Conservation (phyloP, 2,329 filamentous ascomycete species). For the Aspergillus aculeatinus region DNA sequence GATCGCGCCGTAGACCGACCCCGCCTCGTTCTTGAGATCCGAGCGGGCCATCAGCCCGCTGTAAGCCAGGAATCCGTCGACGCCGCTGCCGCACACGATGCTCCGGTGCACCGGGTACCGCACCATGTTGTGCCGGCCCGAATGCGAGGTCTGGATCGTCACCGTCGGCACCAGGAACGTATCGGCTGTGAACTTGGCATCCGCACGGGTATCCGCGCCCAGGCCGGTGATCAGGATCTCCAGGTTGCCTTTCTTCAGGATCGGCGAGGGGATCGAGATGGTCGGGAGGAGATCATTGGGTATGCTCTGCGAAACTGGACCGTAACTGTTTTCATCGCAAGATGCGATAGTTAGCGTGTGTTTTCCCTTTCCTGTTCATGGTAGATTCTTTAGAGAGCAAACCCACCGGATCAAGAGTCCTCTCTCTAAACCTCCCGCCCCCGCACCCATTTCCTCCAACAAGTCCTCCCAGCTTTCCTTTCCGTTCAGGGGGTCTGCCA, state of each 20-base stretch:
- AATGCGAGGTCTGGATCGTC: conserved; percentile 64
- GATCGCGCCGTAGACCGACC: conserved; percentile 38
- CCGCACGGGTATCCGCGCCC: conserved; percentile 50
- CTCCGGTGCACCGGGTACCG: conserved; percentile 82
- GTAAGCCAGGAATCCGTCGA: conserved; percentile 59
- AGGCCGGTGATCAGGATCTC: conserved; percentile 60
- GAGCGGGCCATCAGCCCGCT: conserved; percentile 33
- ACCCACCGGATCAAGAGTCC: conserved; percentile 65
- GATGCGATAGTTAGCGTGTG: not conserved
- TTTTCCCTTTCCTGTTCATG: conserved; percentile 53
- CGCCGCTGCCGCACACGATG: conserved; percentile 70
- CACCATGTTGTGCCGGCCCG: conserved; percentile 64
- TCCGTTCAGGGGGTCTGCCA: conserved; percentile 67
- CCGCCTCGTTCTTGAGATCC: conserved; percentile 29
- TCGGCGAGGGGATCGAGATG: conserved; percentile 55
- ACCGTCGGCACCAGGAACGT: conserved; percentile 73
- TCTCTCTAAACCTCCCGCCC: conserved; percentile 44
- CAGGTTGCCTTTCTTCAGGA: conserved; percentile 57
- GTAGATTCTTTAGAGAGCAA: conserved; percentile 42
- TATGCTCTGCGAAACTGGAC: conserved; percentile 50
- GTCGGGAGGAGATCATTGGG: conserved; percentile 55
- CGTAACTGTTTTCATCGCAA: conserved; percentile 47
- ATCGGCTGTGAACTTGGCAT: conserved; percentile 54
- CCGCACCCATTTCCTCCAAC: conserved; percentile 48
- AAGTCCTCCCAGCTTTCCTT: conserved; percentile 67